A percentile compares a stretch with the other conserved stretches of the same genome.
These are phyloP conservation scores for Curvularia sp. DNA, from an alignment of 2,329 filamentous ascomycete genomes.

Conservation along the genomic window DNA sequence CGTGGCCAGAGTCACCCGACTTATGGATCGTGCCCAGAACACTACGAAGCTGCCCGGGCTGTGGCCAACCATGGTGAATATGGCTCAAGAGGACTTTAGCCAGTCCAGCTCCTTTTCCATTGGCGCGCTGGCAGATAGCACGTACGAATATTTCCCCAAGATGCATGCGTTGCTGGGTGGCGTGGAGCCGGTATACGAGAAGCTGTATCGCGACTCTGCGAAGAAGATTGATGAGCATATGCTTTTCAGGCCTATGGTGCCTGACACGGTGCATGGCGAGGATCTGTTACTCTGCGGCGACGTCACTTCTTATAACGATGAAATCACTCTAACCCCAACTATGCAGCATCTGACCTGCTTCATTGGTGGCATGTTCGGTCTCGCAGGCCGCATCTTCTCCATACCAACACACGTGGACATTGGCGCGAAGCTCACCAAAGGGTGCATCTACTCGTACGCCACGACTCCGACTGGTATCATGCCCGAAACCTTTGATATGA, in stretches of 20 bases:
- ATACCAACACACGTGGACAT: slow-evolving; percentile 61
- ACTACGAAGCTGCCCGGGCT: slow-evolving; percentile 46
- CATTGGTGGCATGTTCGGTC: slow-evolving; percentile 66
- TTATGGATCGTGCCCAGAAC: slow-evolving; percentile 42
- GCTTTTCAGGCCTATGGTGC: slow-evolving; percentile 56
- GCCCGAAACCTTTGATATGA: slow-evolving; percentile 63
- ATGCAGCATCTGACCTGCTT: slow-evolving; percentile 67
- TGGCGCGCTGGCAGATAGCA: slow-evolving; percentile 49
- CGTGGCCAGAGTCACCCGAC: slow-evolving; percentile 42
- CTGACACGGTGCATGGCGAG: slow-evolving; percentile 32
- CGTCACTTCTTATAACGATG: slow-evolving; percentile 32
- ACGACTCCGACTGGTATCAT: slow-evolving; percentile 64
- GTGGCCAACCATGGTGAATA: slow-evolving; percentile 51
- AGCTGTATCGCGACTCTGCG: slow-evolving; percentile 63
- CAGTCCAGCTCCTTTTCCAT: slow-evolving; percentile 41
- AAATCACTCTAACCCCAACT: slow-evolving; percentile 52
- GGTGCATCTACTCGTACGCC: slow-evolving; percentile 67
- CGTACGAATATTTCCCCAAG: slow-evolving; percentile 50
- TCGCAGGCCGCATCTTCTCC: slow-evolving; percentile 64
- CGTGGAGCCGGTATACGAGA: slow-evolving; percentile 55
- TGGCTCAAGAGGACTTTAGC: slow-evolving; percentile 38
- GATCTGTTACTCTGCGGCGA: slow-evolving; percentile 47
- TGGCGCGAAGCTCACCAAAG: slow-evolving; percentile 65
- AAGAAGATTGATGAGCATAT: slow-evolving; percentile 55
- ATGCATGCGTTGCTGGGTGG: slow-evolving; percentile 50